These are phyloP conservation scores for Quercus gilva DNA, from an alignment of 306 rosid genomes.

Conservation along the genomic window DNA sequence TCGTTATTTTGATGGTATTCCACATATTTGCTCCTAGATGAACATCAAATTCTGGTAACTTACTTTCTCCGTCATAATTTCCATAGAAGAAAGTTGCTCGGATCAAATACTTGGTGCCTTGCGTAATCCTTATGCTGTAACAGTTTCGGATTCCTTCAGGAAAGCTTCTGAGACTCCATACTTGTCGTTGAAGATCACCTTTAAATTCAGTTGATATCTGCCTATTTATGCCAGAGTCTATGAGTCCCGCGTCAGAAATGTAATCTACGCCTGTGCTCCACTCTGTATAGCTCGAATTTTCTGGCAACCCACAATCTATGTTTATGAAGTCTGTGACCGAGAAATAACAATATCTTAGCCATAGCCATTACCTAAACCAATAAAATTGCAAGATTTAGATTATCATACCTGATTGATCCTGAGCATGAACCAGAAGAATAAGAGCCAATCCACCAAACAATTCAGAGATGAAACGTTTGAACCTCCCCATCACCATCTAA, in stretches of 20 bases:
- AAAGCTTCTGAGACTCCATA: conserved; percentile 39
- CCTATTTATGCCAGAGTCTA: conserved; percentile 27
- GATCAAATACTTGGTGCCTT: conserved; percentile 35
- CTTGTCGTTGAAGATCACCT: conserved; percentile 13
- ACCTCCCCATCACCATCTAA: conserved; percentile 19
- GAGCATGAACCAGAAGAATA: conserved; percentile 29
- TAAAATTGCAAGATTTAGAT: not conserved
- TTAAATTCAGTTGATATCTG: conserved; percentile 2
- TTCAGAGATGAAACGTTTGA: not conserved
- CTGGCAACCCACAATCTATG: conserved; percentile 50
- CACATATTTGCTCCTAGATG: conserved; percentile 41
- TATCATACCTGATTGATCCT: conserved; percentile 46
- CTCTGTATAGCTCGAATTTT: conserved; percentile 24
- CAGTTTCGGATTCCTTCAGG: conserved; percentile 58
- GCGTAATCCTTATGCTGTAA: conserved; percentile 37
- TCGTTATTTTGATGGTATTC: conserved; percentile 24
- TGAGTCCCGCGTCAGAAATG: conserved; percentile 47
- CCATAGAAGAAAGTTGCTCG: conserved; percentile 40
- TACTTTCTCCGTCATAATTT: conserved; percentile 37
- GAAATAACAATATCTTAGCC: not conserved
- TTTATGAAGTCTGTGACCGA: conserved; percentile 46
- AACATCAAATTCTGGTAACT: conserved; percentile 42
- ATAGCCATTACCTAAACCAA: not conserved
- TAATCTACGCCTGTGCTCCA: conserved; percentile 26
- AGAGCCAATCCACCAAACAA: conserved; percentile 13